Evolutionary conservation across 2,329 filamentous ascomycete genomes (phyloP).

Genomic region (Mycosphaerella arachidis): DNA sequence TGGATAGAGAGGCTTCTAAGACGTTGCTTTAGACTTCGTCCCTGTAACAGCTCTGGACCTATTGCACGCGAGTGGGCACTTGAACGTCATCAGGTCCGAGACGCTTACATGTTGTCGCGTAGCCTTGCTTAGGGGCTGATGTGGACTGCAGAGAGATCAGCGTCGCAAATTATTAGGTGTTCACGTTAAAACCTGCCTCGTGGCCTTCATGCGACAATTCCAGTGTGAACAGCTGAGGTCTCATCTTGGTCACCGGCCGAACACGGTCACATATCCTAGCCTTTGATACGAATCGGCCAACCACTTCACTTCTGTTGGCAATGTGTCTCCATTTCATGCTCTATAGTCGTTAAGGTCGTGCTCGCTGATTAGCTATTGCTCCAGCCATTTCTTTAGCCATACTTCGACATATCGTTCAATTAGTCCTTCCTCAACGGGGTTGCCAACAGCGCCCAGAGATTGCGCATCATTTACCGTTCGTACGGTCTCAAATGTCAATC

Average conservation of each 20-base stretch:
- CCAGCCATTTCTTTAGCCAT: slow-evolving; percentile 12
- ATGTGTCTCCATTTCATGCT: not conserved
- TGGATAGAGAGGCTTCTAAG: no score
- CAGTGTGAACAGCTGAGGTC: not conserved
- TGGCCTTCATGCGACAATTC: not conserved
- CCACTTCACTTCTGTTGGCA: not conserved
- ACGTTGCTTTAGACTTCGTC: no score
- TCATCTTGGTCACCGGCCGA: not conserved
- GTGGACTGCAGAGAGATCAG: not conserved
- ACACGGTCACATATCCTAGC: not conserved
- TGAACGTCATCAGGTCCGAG: not conserved
- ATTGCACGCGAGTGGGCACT: no score
- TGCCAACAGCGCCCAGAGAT: slow-evolving; percentile 3
- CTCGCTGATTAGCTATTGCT: not conserved
- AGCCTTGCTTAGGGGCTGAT: not conserved
- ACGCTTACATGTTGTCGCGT: not conserved
- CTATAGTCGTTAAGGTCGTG: not conserved
- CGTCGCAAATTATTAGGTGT: not conserved
- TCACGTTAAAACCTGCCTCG: not conserved
- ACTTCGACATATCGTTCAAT: slow-evolving; percentile 10
- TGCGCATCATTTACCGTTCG: slow-evolving; percentile 7
- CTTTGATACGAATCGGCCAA: not conserved
- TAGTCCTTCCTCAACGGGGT: slow-evolving; percentile 8
- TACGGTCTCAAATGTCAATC: slow-evolving; percentile 8
- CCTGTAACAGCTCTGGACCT: no score